Evolutionary conservation across 257 asterid species (phyloP).

Genomic region (Nicotiana obtusifolia): DNA sequence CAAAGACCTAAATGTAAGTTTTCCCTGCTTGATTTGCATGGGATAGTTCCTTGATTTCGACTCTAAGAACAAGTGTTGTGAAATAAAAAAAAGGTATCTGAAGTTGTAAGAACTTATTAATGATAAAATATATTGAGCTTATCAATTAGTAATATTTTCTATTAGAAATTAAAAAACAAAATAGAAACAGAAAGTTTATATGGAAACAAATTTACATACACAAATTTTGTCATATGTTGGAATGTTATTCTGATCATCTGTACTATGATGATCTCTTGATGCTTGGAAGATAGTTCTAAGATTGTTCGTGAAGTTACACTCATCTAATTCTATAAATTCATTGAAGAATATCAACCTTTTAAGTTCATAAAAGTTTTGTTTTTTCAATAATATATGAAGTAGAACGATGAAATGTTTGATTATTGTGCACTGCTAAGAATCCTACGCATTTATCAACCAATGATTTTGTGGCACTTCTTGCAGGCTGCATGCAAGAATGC

Average conservation of each 20-base stretch:
- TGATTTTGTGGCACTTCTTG: slow-evolving; percentile 4
- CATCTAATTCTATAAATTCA: background rate
- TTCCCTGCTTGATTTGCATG: background rate
- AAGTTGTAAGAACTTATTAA: background rate
- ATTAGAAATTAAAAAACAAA: background rate
- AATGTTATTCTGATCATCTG: background rate
- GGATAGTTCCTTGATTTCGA: background rate
- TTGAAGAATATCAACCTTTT: background rate
- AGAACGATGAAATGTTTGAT: background rate
- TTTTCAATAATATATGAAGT: background rate
- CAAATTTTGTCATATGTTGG: background rate
- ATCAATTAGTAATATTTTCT: background rate
- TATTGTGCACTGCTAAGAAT: background rate
- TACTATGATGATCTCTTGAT: background rate
- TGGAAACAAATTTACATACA: background rate
- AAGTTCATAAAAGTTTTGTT: background rate
- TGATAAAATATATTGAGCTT: background rate
- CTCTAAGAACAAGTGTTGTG: background rate
- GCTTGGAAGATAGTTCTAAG: background rate
- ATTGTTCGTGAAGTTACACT: background rate
- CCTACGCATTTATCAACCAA: background rate
- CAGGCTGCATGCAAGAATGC: slow-evolving; percentile 98
- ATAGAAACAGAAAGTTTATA: background rate
- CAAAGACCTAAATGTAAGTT: slow-evolving; percentile 80
- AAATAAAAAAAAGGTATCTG: background rate